phyloP scores from a whole-genome alignment of 345 rosid genomes.

The Conringia planisiliqua region DNA sequence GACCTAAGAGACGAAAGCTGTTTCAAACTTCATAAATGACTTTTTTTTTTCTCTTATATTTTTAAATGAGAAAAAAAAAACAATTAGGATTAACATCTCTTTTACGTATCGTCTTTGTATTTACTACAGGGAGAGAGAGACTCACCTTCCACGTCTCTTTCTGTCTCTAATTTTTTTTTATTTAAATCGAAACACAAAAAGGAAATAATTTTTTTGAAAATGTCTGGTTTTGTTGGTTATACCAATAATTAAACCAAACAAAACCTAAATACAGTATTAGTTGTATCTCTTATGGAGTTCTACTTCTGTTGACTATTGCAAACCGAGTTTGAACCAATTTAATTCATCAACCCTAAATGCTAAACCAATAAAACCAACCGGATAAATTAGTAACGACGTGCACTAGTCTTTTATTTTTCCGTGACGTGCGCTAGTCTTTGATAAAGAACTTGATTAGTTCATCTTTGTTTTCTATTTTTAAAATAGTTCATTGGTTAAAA shows the following conservation, averaged over 20 bases:
- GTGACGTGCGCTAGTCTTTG: slow-evolving; percentile 23
- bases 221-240: slow-evolving; percentile 6
- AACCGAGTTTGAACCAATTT: neutral
- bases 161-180: too few species aligned
- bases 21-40: slow-evolving; percentile 24
- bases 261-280: slow-evolving; percentile 5
- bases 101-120: slow-evolving; percentile 32
- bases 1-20: slow-evolving; percentile 12
- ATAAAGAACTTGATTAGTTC: neutral
- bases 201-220: too few species aligned
- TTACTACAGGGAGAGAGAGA: slow-evolving; percentile 19
- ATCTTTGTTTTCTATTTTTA: neutral
- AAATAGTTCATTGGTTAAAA: neutral
- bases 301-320: neutral
- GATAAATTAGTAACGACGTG: slow-evolving; percentile 2
- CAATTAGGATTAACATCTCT: slow-evolving; percentile 7
- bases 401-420: neutral
- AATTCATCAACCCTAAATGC: neutral
- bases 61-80: neutral
- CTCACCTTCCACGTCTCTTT: slow-evolving; percentile 35
- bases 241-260: slow-evolving; percentile 10
- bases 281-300: neutral
- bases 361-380: neutral
- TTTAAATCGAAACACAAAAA: too few species aligned
- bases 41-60: neutral